Percentiles rank a stretch among this genome's conserved stretches.
These are phyloP conservation scores for Neonectria neomacrospora DNA, from an alignment of 2,329 filamentous ascomycete species.

Conservation along the genomic window DNA sequence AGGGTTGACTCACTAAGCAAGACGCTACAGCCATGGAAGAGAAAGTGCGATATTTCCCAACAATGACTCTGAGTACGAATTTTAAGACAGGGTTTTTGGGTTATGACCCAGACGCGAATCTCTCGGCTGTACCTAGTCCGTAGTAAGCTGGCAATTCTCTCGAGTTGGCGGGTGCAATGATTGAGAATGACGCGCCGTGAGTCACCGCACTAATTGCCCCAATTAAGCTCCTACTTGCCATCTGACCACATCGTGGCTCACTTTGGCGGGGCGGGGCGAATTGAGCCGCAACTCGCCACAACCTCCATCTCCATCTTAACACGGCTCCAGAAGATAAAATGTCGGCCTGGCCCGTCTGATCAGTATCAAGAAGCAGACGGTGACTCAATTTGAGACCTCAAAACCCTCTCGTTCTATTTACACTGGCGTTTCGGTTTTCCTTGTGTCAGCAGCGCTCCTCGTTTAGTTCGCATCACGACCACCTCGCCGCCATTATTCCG, in stretches of 20 bases:
- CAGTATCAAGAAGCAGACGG: background rate
- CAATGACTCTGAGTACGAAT: background rate
- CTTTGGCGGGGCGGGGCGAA: conserved; percentile 12
- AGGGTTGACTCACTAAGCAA: background rate
- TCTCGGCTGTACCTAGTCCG: background rate
- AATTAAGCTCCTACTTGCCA: conserved; percentile 10
- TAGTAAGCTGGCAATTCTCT: conserved; percentile 8
- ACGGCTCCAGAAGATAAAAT: conserved; percentile 7
- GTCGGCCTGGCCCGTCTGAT: background rate
- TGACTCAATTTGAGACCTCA: background rate
- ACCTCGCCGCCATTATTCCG: conserved; percentile 13
- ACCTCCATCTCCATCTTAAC: conserved; percentile 4
- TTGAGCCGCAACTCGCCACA: conserved; percentile 17
- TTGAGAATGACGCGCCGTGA: conserved; percentile 18
- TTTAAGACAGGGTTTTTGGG: background rate
- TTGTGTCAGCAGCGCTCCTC: conserved; percentile 9
- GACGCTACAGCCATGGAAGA: background rate
- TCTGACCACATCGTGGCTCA: conserved; percentile 17
- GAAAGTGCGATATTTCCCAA: background rate
- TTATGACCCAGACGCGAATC: conserved; percentile 16
- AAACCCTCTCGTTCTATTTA: background rate
- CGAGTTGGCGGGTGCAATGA: conserved; percentile 3
- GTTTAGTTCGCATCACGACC: conserved; percentile 13
- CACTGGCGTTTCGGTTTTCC: conserved; percentile 22
- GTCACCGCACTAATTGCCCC: conserved; percentile 14